phyloP scores from a whole-genome alignment of 352 stramenopile genomes.

The Lagenidium giganteum region DNA sequence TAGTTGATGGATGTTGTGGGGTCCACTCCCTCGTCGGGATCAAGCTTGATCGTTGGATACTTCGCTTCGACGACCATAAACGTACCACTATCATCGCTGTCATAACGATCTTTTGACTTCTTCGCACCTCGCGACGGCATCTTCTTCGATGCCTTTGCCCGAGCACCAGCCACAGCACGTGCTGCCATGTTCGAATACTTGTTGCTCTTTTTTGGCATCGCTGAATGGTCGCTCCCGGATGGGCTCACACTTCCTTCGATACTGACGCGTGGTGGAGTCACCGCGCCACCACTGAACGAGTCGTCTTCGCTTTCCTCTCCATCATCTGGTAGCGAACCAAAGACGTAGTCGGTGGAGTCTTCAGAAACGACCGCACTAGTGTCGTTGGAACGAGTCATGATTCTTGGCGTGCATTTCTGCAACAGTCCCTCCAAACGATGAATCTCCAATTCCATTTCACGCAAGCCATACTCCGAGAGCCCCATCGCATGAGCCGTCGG shows the following conservation, averaged over 20 bases:
- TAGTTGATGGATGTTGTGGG: slow-evolving; percentile 48
- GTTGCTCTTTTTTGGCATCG: slow-evolving; percentile 16
- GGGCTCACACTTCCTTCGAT: slow-evolving; percentile 15
- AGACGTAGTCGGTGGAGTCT: slow-evolving; percentile 45
- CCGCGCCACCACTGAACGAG: background rate
- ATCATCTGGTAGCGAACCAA: slow-evolving; percentile 41
- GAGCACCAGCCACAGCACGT: slow-evolving; percentile 43
- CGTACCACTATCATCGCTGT: slow-evolving; percentile 29
- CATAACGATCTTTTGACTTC: slow-evolving; percentile 26
- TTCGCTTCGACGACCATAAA: slow-evolving; percentile 28
- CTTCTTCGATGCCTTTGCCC: slow-evolving; percentile 36
- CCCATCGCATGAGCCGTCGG: slow-evolving; percentile 80
- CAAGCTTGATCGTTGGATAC: slow-evolving; percentile 63
- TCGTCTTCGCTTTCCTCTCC: slow-evolving; percentile 27
- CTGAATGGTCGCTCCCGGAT: slow-evolving; percentile 9
- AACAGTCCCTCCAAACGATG: slow-evolving; percentile 54
- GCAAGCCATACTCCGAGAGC: slow-evolving; percentile 62
- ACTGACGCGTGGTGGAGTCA: slow-evolving; percentile 9
- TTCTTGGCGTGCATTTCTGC: slow-evolving; percentile 49
- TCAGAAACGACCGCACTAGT: slow-evolving; percentile 35
- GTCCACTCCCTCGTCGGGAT: slow-evolving; percentile 52
- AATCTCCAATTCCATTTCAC: slow-evolving; percentile 82
- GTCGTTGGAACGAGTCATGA: slow-evolving; percentile 23
- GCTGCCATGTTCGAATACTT: slow-evolving; percentile 59
- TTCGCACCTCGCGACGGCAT: slow-evolving; percentile 41